Conservation (phyloP, 495 filamentous ascomycete genomes). For the Podospora comata region DNA sequence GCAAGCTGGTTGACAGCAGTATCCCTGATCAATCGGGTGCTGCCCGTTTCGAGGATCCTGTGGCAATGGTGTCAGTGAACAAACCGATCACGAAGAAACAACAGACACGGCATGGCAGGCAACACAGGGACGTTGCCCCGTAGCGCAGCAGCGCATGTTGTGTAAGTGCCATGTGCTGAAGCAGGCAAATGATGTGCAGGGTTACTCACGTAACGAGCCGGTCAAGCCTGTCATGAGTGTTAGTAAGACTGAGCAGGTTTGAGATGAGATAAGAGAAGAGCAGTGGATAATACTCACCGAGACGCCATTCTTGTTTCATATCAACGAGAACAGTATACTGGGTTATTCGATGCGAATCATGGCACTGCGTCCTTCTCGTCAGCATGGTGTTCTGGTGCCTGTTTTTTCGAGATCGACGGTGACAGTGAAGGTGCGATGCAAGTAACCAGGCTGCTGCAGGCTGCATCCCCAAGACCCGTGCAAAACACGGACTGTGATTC, state of each 20-base stretch:
- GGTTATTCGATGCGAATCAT: conserved; percentile 24
- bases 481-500: neutral
- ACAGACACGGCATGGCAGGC: conserved; percentile 7
- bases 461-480: neutral
- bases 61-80: conserved; percentile 29
- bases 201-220: conserved; percentile 85
- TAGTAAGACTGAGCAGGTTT: conserved; percentile 16
- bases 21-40: conserved; percentile 88
- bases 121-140: conserved; percentile 10
- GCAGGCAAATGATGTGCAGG: conserved; percentile 13
- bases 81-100: neutral
- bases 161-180: conserved; percentile 1
- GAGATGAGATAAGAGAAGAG: neutral
- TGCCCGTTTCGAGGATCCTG: conserved; percentile 93
- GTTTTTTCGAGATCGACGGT: neutral
- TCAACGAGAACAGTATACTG: conserved; percentile 21
- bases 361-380: conserved; percentile 26
- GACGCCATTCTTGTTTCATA: conserved; percentile 51
- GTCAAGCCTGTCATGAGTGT: conserved; percentile 62
- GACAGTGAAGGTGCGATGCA: conserved; percentile 2
- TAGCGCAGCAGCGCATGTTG: conserved; percentile 9
- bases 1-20: conserved; percentile 95
- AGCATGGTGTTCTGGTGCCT: conserved; percentile 11
- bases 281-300: conserved; percentile 40
- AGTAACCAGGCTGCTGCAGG: conserved; percentile 5